Evolutionary conservation across 495 filamentous ascomycete genomes (phyloP).

Genomic region (Parathielavia hyrcaniae): DNA sequence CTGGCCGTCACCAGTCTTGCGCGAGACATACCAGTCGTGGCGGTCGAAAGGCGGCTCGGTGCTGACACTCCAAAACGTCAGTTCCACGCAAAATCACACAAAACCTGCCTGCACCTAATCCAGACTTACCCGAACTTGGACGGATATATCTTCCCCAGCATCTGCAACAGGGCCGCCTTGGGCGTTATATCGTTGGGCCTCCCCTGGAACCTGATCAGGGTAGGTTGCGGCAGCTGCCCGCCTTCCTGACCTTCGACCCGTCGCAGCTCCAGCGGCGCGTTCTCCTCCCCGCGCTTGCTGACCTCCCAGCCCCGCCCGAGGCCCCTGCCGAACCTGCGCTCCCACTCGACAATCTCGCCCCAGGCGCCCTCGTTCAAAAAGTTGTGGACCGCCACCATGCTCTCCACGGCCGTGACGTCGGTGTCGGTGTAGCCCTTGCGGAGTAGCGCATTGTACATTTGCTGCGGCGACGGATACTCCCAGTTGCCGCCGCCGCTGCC

Average conservation of each 20-base stretch:
- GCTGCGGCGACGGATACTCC: conserved; percentile 97
- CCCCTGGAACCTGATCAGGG: conserved; percentile 78
- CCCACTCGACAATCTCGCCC: conserved; percentile 89
- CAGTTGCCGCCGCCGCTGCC: conserved; percentile 72
- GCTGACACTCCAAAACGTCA: conserved; percentile 32
- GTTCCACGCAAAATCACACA: background rate
- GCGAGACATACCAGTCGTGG: conserved; percentile 91
- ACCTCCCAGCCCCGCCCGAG: conserved; percentile 64
- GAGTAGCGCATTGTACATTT: conserved; percentile 98
- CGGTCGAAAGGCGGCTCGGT: conserved; percentile 90
- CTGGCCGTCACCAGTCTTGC: conserved; percentile 50
- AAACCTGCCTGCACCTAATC: conserved; percentile 1
- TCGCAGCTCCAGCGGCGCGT: conserved; percentile 31
- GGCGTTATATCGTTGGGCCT: conserved; percentile 83
- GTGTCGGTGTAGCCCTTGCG: conserved; percentile 95
- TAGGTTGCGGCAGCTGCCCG: conserved; percentile 46
- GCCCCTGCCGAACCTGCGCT: conserved; percentile 71
- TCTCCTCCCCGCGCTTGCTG: conserved; percentile 66
- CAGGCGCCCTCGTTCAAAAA: conserved; percentile 97
- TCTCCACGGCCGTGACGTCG: conserved; percentile 85
- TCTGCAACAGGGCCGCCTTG: conserved; percentile 74
- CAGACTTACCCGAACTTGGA: conserved; percentile 59
- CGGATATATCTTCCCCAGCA: conserved; percentile 74
- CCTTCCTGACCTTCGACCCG: conserved; percentile 36
- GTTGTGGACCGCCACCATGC: conserved; percentile 96